Percentiles rank a stretch among this genome's conserved stretches.
phyloP scores from a whole-genome alignment of 352 stramenopile species.

The Detonula confervacea region DNA sequence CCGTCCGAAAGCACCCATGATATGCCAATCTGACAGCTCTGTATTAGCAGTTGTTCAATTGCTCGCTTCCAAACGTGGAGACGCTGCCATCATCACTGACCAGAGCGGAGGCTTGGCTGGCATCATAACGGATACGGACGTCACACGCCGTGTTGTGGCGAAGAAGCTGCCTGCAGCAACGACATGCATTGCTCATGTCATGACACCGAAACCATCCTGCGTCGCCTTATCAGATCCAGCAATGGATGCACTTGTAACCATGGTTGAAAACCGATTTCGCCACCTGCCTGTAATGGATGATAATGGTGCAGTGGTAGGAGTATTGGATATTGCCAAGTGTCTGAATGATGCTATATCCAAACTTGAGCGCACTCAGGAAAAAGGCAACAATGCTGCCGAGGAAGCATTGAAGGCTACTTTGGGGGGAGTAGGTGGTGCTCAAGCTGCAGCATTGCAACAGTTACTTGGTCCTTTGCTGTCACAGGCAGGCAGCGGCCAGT shows the following conservation, averaged over 20 bases:
- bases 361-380: conserved; percentile 89
- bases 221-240: conserved; percentile 92
- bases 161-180: conserved; percentile 86
- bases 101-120: conserved; percentile 89
- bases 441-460: conserved; percentile 70
- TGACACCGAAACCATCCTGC: conserved; percentile 96
- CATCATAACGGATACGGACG: conserved; percentile 97
- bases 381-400: conserved; percentile 64
- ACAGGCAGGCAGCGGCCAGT: conserved; percentile 71
- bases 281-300: conserved; percentile 94
- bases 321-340: conserved; percentile 98
- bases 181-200: conserved; percentile 89
- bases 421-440: conserved; percentile 58
- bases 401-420: conserved; percentile 70
- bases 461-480: conserved; percentile 73
- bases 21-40: conserved; percentile 85
- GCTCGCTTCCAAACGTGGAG: conserved; percentile 90
- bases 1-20: conserved; percentile 89
- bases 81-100: conserved; percentile 93
- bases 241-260: conserved; percentile 96
- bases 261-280: conserved; percentile 97
- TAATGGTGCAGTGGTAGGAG: conserved; percentile 90
- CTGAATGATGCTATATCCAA: conserved; percentile 98
- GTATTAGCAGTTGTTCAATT: conserved; percentile 89
- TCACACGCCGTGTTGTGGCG: conserved; percentile 92